These are phyloP conservation scores for Copromyces sp. DNA, from an alignment of 495 filamentous ascomycete genomes.

Conservation along the genomic window DNA sequence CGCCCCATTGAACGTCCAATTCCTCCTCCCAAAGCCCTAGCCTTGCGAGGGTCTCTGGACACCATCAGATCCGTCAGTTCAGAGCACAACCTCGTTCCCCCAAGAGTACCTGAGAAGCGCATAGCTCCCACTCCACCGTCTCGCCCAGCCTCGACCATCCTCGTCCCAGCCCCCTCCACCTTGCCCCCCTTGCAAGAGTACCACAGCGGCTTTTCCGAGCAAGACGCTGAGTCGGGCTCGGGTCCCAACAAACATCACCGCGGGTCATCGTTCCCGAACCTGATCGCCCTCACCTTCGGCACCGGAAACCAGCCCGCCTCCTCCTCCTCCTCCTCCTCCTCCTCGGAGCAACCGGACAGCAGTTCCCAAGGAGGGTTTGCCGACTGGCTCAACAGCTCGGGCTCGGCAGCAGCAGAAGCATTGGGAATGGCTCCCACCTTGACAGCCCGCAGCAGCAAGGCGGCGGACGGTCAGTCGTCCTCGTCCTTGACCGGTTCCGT, in stretches of 20 bases:
- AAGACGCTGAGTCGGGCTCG: conserved; percentile 13
- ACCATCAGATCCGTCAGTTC: conserved; percentile 4
- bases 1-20: not conserved
- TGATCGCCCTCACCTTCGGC: conserved; percentile 23
- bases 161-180: conserved; percentile 5
- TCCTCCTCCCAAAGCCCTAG: conserved; percentile 5
- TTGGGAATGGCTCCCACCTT: conserved; percentile 1
- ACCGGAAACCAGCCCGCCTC: conserved; percentile 22
- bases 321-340: conserved; percentile 12
- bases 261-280: conserved; percentile 32
- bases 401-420: conserved; percentile 6
- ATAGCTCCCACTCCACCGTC: conserved; percentile 9
- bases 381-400: conserved; percentile 25
- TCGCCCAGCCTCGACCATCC: conserved; percentile 9
- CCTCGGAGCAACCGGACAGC: conserved; percentile 23
- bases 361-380: conserved; percentile 20
- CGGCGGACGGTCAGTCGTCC: not conserved
- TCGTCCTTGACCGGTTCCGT: not conserved
- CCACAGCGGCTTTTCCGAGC: conserved; percentile 27
- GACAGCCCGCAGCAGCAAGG: not conserved
- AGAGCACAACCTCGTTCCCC: conserved; percentile 3
- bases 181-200: conserved; percentile 24
- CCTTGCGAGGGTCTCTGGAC: conserved; percentile 14
- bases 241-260: conserved; percentile 25
- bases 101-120: conserved; percentile 16